Conservation (phyloP, 1,284 basidiomycete species). For the Sanghuangporus weigelae region DNA sequence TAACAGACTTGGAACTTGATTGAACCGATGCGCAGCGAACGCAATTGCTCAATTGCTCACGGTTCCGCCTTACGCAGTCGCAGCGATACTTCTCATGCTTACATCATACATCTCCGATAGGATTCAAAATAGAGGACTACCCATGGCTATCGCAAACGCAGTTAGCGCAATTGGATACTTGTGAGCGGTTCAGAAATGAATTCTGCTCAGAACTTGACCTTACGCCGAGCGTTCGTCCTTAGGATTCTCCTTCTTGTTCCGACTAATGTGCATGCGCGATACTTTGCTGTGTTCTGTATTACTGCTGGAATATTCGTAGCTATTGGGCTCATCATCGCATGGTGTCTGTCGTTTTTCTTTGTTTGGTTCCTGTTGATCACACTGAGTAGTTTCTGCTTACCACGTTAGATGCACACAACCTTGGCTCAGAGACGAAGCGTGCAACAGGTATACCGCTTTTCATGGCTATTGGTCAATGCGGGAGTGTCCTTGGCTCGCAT, state of each 20-base stretch:
- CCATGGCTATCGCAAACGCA: constrained; percentile 43
- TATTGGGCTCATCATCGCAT: constrained; percentile 62
- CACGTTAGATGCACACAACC: constrained; percentile 57
- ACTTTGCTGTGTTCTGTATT: constrained; percentile 67
- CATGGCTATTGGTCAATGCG: constrained; percentile 71
- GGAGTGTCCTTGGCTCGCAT: constrained; percentile 68
- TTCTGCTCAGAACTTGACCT: not conserved
- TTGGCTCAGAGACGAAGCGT: constrained; percentile 74
- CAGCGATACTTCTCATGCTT: constrained; percentile 60
- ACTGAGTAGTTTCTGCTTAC: not conserved
- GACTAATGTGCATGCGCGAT: constrained; percentile 46
- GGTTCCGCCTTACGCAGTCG: constrained; percentile 78
- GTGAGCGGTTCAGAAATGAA: constrained; percentile 31
- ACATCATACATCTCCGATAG: constrained; percentile 68
- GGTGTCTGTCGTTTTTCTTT: constrained; percentile 47
- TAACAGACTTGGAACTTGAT: not conserved
- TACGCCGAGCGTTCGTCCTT: not conserved
- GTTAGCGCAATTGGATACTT: constrained; percentile 63
- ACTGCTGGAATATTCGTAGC: constrained; percentile 64
- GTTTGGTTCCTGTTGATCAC: constrained; percentile 1
- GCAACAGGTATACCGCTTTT: constrained; percentile 71
- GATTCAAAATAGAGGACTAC: constrained; percentile 62
- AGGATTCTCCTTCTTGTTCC: constrained; percentile 43
- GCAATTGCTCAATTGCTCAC: constrained; percentile 64
- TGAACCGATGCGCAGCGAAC: constrained; percentile 30